Evolutionary conservation across 768 basidiomycete species (phyloP).

Genomic region (Naganishia randhawae): DNA sequence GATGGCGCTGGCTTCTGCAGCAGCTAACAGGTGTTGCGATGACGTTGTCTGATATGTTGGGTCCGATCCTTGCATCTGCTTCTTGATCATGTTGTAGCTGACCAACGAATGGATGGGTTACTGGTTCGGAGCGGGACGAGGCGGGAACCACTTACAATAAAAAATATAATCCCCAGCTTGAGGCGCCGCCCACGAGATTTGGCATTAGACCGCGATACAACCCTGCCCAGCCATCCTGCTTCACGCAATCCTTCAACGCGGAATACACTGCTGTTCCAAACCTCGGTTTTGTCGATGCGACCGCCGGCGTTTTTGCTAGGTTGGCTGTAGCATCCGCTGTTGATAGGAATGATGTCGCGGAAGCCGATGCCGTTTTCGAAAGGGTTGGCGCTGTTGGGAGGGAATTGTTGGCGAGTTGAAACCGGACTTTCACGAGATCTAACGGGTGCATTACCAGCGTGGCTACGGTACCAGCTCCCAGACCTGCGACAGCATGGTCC

Average conservation of each 20-base stretch:
- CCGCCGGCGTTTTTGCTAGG: constrained; percentile 6
- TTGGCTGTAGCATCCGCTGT: constrained; percentile 6
- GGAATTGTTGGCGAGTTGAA: constrained; percentile 75
- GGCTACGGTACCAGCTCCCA: constrained; percentile 85
- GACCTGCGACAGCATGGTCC: constrained; percentile 94
- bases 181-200: constrained; percentile 90
- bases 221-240: constrained; percentile 71
- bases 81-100: constrained; percentile 93
- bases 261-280: constrained; percentile 62
- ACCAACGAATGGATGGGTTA: neutral
- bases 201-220: constrained; percentile 84
- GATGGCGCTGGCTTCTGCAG: constrained; percentile 93
- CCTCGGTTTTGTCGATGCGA: constrained; percentile 32
- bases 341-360: constrained; percentile 13
- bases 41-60: constrained; percentile 67
- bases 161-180: constrained; percentile 97
- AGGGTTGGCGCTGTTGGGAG: neutral
- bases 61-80: constrained; percentile 62
- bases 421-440: constrained; percentile 88
- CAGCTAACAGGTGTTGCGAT: constrained; percentile 75
- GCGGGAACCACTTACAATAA: constrained; percentile 68
- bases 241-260: constrained; percentile 69
- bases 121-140: too few relatives aligned
- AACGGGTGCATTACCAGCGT: constrained; percentile 96
- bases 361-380: constrained; percentile 7